Base-by-base conservation (phyloP, 2,329 filamentous ascomycete species). In the Macrophomina tecta region DNA sequence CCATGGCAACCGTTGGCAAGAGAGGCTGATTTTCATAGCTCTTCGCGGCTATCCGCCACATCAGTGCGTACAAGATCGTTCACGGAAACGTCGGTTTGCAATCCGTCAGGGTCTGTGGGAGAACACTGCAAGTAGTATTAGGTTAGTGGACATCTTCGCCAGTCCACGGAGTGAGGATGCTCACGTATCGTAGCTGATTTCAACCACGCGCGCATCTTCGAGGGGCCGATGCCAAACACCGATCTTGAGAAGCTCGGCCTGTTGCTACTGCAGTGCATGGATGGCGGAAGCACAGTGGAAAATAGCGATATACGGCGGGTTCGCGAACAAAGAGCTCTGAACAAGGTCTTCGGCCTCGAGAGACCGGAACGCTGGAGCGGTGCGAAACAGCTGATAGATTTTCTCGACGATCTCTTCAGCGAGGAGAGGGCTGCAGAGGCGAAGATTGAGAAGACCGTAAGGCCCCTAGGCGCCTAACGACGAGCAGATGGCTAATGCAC, bases 211-310 rank as follows among this genome's bases (percentile, higher is more conserved):
- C 11, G 14, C 48, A 30, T 38, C 28, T 49, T 36, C n/a, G 48
- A 38, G 18, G 18, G 46, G 56, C 16, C 46, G 56, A 38, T 53
- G 30, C 49, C 65, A 28, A 67, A 68, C 52, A 52, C 32, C 11
- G 67, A 68, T 61, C 36, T 70, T 3, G 51, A 28, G 12, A 55
- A 66, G 23, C 67, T 70, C 14, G 69, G 68, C 32, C 66, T 69
- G 28, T 66, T 69, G n/a, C 32, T 70, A 14, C 49, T 70, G 16
- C 68, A 70, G 28, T 70, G 69, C 51, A 70, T 70, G 69, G 68
- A 69, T 36, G 68, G 69, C 16, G 63, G 45, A 38, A 53, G 64
- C 8, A 38, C 40, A 2, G 51, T 56, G 28, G 65, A 40, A n/a
- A 58, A 68, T 9, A 42, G 48, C 9, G 60, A 58, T 16, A 51